phyloP scores from a whole-genome alignment of 306 rosid species.

The Mimosa pudica region DNA sequence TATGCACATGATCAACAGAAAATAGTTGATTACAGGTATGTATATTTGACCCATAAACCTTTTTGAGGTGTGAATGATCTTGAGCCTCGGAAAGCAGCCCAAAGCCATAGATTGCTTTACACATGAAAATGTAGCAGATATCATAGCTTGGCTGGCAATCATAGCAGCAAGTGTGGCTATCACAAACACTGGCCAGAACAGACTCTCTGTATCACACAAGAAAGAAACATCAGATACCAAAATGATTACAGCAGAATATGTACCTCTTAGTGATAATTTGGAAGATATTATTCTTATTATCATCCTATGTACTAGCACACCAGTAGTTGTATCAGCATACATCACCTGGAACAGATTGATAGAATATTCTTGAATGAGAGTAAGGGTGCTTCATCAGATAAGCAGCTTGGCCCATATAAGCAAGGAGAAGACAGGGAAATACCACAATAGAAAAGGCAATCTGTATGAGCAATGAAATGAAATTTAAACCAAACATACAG shows the following conservation, averaged over 20 bases:
- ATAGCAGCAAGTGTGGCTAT: slow-evolving; percentile 83
- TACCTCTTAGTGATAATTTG: neutral
- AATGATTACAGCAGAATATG: neutral
- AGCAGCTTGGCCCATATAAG: slow-evolving; percentile 92
- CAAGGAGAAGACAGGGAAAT: slow-evolving; percentile 77
- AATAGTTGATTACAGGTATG: slow-evolving; percentile 88
- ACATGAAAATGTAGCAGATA: slow-evolving; percentile 86
- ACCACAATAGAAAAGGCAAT: slow-evolving; percentile 70
- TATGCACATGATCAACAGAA: slow-evolving; percentile 91
- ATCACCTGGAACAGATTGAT: slow-evolving; percentile 78
- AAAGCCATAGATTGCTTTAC: slow-evolving; percentile 97
- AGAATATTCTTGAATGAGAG: slow-evolving; percentile 59
- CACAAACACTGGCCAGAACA: slow-evolving; percentile 84
- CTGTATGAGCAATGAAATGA: slow-evolving; percentile 39
- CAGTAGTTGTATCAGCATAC: slow-evolving; percentile 26
- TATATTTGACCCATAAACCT: slow-evolving; percentile 92
- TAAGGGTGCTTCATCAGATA: slow-evolving; percentile 58
- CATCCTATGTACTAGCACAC: neutral
- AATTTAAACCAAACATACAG: neutral
- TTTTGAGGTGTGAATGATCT: slow-evolving; percentile 93
- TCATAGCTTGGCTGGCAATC: slow-evolving; percentile 96
- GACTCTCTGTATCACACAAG: slow-evolving; percentile 54
- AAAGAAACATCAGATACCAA: slow-evolving; percentile 9
- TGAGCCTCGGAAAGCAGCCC: slow-evolving; percentile 98
- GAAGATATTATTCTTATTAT: neutral